Evolutionary conservation across 2,329 filamentous ascomycete species (phyloP).

Genomic region (Penicillium nordicum): DNA sequence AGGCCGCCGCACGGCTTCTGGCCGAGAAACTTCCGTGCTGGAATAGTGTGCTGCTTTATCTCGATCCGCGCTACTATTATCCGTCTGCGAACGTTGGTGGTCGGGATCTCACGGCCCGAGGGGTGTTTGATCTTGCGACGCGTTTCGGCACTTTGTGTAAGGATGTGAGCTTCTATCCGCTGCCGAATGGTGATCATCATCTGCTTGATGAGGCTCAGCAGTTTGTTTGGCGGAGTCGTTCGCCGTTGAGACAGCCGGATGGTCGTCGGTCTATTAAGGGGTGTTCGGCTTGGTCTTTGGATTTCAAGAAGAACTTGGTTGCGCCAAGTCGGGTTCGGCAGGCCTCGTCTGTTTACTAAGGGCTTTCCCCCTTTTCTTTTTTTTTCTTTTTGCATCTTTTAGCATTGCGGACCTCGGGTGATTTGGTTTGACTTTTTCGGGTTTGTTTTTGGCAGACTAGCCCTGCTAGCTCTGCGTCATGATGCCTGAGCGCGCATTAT

Average conservation of each 20-base stretch:
- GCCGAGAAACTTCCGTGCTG: conserved; percentile 26
- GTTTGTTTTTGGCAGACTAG: background rate
- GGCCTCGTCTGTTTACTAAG: conserved; percentile 3
- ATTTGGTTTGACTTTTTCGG: background rate
- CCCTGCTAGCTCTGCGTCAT: background rate
- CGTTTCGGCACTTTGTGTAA: conserved; percentile 27
- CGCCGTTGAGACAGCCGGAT: background rate
- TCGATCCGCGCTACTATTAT: conserved; percentile 36
- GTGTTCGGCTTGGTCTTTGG: conserved; percentile 4
- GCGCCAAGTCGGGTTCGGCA: background rate
- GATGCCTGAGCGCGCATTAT: background rate
- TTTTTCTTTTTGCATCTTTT: background rate
- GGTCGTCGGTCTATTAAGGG: conserved; percentile 1
- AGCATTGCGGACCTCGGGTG: background rate
- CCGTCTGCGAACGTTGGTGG: conserved; percentile 28
- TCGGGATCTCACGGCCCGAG: conserved; percentile 28
- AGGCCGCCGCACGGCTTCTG: conserved; percentile 25
- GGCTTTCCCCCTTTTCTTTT: background rate
- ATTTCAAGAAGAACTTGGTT: conserved; percentile 2
- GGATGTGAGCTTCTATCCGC: conserved; percentile 33
- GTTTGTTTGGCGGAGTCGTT: conserved; percentile 16
- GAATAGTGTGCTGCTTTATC: conserved; percentile 30
- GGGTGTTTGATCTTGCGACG: conserved; percentile 31
- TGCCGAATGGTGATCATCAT: conserved; percentile 26
- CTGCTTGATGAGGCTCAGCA: conserved; percentile 26